Evolutionary conservation across 768 basidiomycete species (phyloP).

Genomic region (Obba rivulosa): DNA sequence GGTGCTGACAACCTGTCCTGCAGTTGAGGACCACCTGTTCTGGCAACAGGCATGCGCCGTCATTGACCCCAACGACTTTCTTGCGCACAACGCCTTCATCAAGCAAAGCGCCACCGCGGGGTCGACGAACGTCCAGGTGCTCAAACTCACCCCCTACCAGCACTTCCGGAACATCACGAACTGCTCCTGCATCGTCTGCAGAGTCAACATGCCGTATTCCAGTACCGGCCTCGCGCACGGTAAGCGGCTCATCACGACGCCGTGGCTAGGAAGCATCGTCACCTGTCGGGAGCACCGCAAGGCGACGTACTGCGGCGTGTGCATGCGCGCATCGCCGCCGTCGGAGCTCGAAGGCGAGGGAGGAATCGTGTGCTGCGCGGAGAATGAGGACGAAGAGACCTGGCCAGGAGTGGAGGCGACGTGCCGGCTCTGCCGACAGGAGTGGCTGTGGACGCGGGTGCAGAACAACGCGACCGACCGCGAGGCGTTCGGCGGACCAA

Average conservation of each 20-base stretch:
- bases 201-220: constrained; percentile 55
- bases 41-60: constrained; percentile 61
- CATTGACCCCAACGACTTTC: constrained; percentile 57
- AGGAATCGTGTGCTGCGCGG: constrained; percentile 42
- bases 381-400: constrained; percentile 69
- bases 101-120: constrained; percentile 26
- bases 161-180: constrained; percentile 58
- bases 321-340: constrained; percentile 56
- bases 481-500: constrained; percentile 50
- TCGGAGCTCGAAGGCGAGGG: constrained; percentile 34
- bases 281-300: constrained; percentile 65
- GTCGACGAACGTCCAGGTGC: constrained; percentile 14
- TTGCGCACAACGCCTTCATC: constrained; percentile 43
- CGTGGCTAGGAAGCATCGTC: constrained; percentile 39
- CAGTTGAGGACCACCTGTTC: constrained; percentile 67
- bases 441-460: constrained; percentile 63
- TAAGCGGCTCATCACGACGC: constrained; percentile 40
- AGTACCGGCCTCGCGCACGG: constrained; percentile 45
- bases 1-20: not conserved
- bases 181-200: constrained; percentile 60
- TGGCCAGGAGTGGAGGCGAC: constrained; percentile 65
- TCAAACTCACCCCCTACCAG: constrained; percentile 40
- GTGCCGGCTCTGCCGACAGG: constrained; percentile 59
- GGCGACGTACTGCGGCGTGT: constrained; percentile 60
- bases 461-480: constrained; percentile 41